phyloP scores from a whole-genome alignment of 371 early-diverging fungal genomes.

The Mortierella sp. region DNA sequence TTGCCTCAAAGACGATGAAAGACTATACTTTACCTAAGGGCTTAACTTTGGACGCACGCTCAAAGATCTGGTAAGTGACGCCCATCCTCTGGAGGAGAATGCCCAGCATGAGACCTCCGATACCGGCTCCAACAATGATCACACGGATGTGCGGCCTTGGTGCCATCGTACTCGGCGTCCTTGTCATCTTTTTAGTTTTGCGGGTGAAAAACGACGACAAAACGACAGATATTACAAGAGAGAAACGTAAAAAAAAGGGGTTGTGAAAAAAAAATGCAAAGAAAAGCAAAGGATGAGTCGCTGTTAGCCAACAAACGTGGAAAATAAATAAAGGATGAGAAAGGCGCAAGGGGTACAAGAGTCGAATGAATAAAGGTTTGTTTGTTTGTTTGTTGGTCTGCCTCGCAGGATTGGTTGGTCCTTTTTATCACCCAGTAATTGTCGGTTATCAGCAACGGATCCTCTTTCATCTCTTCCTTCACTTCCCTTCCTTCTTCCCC shows the following conservation, averaged over 20 bases:
- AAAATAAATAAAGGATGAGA: neutral
- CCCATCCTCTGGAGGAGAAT: constrained; percentile 13
- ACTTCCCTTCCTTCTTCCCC: neutral
- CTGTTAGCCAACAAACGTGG: neutral
- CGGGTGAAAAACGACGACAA: neutral
- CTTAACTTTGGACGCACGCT: constrained; percentile 19
- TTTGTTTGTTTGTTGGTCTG: neutral
- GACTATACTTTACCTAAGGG: constrained; percentile 6
- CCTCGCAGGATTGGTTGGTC: neutral
- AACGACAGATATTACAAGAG: neutral
- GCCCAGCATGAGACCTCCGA: constrained; percentile 27
- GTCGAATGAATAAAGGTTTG: neutral
- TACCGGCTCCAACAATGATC: constrained; percentile 28
- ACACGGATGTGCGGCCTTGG: constrained; percentile 1
- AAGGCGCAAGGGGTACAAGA: neutral
- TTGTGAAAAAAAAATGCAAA: neutral
- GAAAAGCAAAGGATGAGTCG: neutral
- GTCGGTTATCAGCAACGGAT: neutral
- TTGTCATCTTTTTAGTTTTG: neutral
- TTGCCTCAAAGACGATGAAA: neutral
- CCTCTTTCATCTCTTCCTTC: neutral
- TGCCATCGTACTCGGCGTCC: neutral
- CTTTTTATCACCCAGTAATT: neutral
- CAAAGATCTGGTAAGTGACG: constrained; percentile 24
- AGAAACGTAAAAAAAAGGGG: neutral